Percentiles rank a stretch among this genome's conserved stretches.
Evolutionary conservation across 768 basidiomycete species (phyloP).

Genomic region (Ramaria rubella): DNA sequence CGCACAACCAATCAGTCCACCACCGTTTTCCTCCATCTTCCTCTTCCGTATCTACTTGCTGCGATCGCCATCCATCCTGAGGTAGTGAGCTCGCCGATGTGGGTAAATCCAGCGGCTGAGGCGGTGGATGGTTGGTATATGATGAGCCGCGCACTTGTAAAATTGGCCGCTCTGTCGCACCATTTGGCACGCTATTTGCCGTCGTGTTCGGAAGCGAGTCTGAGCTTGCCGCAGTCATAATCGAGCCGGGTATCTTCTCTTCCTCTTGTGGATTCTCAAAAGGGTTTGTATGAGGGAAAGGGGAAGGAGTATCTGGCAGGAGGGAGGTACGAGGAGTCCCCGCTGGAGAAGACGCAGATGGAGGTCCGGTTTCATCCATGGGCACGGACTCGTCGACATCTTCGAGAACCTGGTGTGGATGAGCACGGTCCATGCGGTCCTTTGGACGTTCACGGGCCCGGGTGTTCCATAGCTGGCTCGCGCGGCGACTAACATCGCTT

Average conservation of each 20-base stretch:
- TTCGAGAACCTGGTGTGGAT: conserved; percentile 28
- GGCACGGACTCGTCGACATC: conserved; percentile 38
- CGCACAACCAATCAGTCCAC: conserved; percentile 19
- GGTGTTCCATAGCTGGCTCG: conserved; percentile 50
- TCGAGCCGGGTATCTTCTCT: background rate
- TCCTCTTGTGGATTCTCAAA: conserved; percentile 37
- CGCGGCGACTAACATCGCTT: conserved; percentile 49
- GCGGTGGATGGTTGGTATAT: background rate
- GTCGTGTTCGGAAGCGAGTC: background rate
- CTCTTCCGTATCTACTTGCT: conserved; percentile 12
- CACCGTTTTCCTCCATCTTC: conserved; percentile 10
- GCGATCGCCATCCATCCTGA: background rate
- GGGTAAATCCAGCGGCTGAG: conserved; percentile 8
- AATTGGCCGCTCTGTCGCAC: background rate
- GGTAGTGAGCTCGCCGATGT: background rate
- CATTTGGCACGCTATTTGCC: background rate
- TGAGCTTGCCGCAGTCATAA: background rate
- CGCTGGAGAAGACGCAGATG: conserved; percentile 27
- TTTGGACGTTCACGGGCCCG: conserved; percentile 28
- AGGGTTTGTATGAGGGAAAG: conserved; percentile 29
- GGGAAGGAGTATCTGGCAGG: conserved; percentile 14
- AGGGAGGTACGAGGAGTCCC: conserved; percentile 33
- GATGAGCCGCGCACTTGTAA: background rate
- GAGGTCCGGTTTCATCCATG: conserved; percentile 48
- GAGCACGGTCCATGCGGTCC: conserved; percentile 21